Evolutionary conservation across 345 rosid species (phyloP).

Genomic region (Salix caprea): DNA sequence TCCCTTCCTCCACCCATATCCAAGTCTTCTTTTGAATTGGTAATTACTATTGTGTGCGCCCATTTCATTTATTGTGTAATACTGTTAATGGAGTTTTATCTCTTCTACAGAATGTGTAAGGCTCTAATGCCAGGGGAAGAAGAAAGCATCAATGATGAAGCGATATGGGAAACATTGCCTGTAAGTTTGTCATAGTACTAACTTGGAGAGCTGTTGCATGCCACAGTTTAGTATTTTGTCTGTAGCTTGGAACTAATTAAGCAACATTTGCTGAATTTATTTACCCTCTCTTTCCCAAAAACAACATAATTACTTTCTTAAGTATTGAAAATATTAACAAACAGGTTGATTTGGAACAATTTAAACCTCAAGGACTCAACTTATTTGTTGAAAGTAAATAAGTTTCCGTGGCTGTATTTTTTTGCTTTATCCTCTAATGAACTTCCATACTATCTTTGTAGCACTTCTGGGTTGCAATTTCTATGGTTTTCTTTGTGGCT

Average conservation of each 20-base stretch:
- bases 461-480: constrained; percentile 98
- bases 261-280: neutral
- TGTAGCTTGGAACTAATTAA: neutral
- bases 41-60: neutral
- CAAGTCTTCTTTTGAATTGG: neutral
- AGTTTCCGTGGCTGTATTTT: neutral
- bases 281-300: neutral
- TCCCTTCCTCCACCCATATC: neutral
- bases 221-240: neutral
- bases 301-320: neutral
- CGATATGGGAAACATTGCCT: constrained; percentile 95
- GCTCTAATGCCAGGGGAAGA: constrained; percentile 95
- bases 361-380: neutral
- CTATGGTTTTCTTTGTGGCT: constrained; percentile 93
- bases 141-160: constrained; percentile 79
- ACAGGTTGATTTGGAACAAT: neutral
- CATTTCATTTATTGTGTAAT: neutral
- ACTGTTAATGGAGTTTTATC: constrained; percentile 11
- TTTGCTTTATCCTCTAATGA: neutral
- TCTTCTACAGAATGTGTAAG: constrained; percentile 74
- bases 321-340: neutral
- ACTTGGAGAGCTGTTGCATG: constrained; percentile 4
- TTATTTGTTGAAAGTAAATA: neutral
- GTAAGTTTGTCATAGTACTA: constrained; percentile 44
- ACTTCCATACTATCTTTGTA: constrained; percentile 26